A percentile compares a stretch with the other conserved stretches of the same genome.
Conservation (phyloP, 371 early-diverging fungal species). For the Mucor lusitanicus region DNA sequence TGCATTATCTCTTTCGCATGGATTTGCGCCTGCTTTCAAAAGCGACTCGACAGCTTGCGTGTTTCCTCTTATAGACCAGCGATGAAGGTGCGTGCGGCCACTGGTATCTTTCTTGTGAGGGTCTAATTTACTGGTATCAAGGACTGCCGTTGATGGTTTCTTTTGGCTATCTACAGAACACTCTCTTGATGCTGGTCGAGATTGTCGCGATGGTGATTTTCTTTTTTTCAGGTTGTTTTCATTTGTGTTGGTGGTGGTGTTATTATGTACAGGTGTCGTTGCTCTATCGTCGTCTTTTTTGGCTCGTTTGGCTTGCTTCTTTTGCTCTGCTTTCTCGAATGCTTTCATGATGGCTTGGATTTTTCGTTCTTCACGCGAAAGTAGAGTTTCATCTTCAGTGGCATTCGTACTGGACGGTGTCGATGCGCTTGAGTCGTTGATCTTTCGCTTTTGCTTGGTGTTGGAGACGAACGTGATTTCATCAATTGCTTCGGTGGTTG, state of each 20-base stretch:
- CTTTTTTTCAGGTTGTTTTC: conserved; percentile 9
- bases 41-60: conserved; percentile 53
- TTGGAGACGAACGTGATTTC: conserved; percentile 41
- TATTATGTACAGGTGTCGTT: conserved; percentile 7
- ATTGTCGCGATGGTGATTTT: conserved; percentile 5
- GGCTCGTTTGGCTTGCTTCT: conserved; percentile 13
- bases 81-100: conserved; percentile 61
- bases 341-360: conserved; percentile 35
- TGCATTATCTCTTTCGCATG: conserved; percentile 71
- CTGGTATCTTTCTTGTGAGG: conserved; percentile 53
- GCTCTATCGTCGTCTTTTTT: conserved; percentile 8
- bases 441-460: conserved; percentile 35
- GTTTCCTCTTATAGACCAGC: conserved; percentile 60
- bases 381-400: not conserved
- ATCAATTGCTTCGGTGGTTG: conserved; percentile 36
- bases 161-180: conserved; percentile 25
- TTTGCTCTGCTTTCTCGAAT: conserved; percentile 29
- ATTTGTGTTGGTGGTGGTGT: not conserved
- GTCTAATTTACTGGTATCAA: conserved; percentile 32
- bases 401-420: conserved; percentile 17
- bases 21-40: conserved; percentile 74
- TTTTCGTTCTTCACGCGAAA: conserved; percentile 29
- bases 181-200: conserved; percentile 33
- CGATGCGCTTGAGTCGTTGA: conserved; percentile 1
- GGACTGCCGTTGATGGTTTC: conserved; percentile 1